phyloP scores from a whole-genome alignment of 2,329 filamentous ascomycete species.

The Arthrobotrys sphaeroides region DNA sequence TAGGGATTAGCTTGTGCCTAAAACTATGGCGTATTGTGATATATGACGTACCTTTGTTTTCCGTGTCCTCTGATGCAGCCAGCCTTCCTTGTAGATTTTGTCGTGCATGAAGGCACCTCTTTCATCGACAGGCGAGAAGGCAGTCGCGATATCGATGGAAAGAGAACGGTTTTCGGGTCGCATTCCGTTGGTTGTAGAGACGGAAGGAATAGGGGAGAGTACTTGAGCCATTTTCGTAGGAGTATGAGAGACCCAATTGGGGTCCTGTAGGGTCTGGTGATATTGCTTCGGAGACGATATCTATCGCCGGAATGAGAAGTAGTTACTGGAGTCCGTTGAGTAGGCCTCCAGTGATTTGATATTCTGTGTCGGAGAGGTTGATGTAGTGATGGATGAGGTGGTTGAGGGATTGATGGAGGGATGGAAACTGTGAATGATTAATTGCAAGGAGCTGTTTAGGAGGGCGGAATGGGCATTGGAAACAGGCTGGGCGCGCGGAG shows the following conservation, averaged over 20 bases:
- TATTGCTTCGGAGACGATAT: constrained; percentile 29
- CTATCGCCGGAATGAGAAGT: constrained; percentile 48
- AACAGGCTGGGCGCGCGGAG: constrained; percentile 6
- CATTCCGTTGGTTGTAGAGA: constrained; percentile 21
- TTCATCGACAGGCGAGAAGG: constrained; percentile 87
- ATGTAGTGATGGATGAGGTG: neutral
- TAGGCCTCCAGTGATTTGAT: constrained; percentile 37
- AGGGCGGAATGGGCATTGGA: constrained; percentile 43
- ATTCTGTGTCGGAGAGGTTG: constrained; percentile 34
- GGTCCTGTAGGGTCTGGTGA: constrained; percentile 6
- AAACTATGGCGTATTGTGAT: constrained; percentile 12
- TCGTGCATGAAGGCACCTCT: constrained; percentile 97
- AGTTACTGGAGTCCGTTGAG: constrained; percentile 48
- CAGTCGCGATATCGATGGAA: constrained; percentile 57
- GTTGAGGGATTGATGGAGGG: neutral
- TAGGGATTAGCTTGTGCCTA: constrained; percentile 40
- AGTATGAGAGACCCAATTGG: constrained; percentile 18
- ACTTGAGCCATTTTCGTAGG: constrained; percentile 39
- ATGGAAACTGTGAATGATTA: neutral
- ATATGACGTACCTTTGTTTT: constrained; percentile 79
- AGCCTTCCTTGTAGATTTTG: constrained; percentile 87
- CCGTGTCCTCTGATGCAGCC: constrained; percentile 85
- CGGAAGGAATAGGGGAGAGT: constrained; percentile 46
- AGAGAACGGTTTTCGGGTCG: constrained; percentile 49
- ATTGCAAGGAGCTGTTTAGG: constrained; percentile 7